These are phyloP conservation scores for Musa troglodytarum DNA, from an alignment of 176 grass and related monocot genomes.

Conservation along the genomic window DNA sequence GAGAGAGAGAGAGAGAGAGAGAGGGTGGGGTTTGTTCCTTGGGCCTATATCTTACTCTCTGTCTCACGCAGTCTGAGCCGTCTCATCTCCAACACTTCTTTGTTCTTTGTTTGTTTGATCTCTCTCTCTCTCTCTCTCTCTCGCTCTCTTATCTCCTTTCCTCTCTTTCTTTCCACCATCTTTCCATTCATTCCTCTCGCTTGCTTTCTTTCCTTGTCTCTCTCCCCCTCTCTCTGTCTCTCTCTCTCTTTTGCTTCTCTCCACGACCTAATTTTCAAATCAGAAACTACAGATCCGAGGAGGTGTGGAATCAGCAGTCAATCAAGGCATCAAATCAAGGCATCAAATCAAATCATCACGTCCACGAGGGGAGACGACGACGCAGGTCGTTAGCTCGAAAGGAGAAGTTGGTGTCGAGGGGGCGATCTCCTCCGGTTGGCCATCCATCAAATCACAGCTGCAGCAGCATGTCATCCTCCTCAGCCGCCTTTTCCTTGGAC, in stretches of 20 bases:
- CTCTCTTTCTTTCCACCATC: constrained; percentile 12
- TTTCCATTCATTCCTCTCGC: not conserved
- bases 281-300: constrained; percentile 49
- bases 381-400: too few species aligned
- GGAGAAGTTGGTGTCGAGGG: too few species aligned
- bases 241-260: not conserved
- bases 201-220: not conserved
- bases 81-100: not conserved
- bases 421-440: constrained; percentile 1
- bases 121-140: not conserved
- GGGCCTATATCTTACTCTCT: constrained; percentile 19
- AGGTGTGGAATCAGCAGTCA: constrained; percentile 52
- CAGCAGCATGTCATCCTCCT: constrained; percentile 50
- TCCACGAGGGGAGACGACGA: constrained; percentile 21
- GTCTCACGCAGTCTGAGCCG: not conserved
- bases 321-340: constrained; percentile 48
- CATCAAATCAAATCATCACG: constrained; percentile 67
- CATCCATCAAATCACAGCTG: constrained; percentile 25
- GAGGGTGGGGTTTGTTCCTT: not conserved
- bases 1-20: too few species aligned
- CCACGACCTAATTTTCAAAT: constrained; percentile 38
- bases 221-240: not conserved
- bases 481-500: constrained; percentile 44
- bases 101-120: not conserved
- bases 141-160: constrained; percentile 14